Evolutionary conservation across 176 grass and related monocot genomes (phyloP), one percentile per base, ranked within the genome.

Genomic region (Aegilops bicornis): DNA sequence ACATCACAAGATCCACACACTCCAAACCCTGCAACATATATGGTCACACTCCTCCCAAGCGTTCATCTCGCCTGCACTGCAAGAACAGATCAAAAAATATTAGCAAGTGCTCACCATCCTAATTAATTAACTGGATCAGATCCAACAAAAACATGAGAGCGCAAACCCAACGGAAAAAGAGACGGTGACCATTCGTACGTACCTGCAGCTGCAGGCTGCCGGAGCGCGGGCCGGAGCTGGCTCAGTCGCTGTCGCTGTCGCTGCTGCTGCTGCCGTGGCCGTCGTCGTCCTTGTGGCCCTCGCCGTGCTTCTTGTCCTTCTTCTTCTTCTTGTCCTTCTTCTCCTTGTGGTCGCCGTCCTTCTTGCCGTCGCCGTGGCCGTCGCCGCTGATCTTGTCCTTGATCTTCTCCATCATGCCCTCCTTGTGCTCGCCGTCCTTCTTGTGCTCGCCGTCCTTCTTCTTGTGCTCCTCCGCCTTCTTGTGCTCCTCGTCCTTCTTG

Each of bases 231-330:
- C 74, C 33, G 32, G 80, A 47, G 85, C 70, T 79, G 78, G 85
- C 80, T 79, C 84, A 97, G 81, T 93, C 91, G 90, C 90, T 91
- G 88, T 92, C 95, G 86, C 95, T 97, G 90, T 92, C 95, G 86
- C 95, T 97, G 90, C 90, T 91, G 86, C 86, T 94, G 94, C 91
- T 94, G 81, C 88, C 82, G 77, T 66, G 54, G 65, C 75, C 68
- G 56, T 86, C 67, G 42, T 84, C 83, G 30, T 94, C 64, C 73
- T 76, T 76, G 72, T 88, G 80, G 33, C 84, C 94, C 35, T 91
- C 84, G 78, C 82, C 80, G 78, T 92, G 45, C 87, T 95, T 93
- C 86, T 90, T 82, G 30, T 90, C 25, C 43, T 91, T 76, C 78
- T 90, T 80, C 84, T 92, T 90, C 88, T 94, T 85, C 30, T 91